These are phyloP conservation scores for Debaryomyces coudertii DNA, from an alignment of 1,139 yeast genomes.

Conservation along the genomic window DNA sequence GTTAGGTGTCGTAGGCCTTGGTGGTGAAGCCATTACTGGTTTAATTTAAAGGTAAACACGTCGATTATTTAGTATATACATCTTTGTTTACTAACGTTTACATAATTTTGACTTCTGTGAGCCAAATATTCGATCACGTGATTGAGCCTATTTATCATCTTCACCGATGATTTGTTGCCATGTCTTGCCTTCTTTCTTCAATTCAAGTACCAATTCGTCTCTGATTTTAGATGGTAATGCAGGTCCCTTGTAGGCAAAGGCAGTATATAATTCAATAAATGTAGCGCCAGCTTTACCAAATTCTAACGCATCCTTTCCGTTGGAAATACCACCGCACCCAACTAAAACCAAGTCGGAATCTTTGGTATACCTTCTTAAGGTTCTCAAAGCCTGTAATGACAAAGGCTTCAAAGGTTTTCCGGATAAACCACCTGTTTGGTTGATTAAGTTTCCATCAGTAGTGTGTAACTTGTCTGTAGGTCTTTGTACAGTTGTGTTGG, in stretches of 20 bases:
- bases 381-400: constrained; percentile 68
- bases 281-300: constrained; percentile 94
- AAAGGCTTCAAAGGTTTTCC: constrained; percentile 90
- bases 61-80: background rate
- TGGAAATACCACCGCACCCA: constrained; percentile 93
- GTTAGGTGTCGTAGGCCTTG: constrained; percentile 27
- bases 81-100: background rate
- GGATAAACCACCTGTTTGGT: constrained; percentile 84
- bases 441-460: constrained; percentile 39
- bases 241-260: constrained; percentile 93
- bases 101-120: background rate
- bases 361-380: constrained; percentile 75
- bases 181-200: constrained; percentile 74
- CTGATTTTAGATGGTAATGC: constrained; percentile 80
- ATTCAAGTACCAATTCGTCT: constrained; percentile 69
- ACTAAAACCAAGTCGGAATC: constrained; percentile 71
- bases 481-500: constrained; percentile 88
- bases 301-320: constrained; percentile 86
- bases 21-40: constrained; percentile 18
- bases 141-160: constrained; percentile 38
- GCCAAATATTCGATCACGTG: background rate
- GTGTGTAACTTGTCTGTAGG: constrained; percentile 58
- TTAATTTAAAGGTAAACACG: background rate
- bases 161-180: constrained; percentile 79
- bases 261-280: constrained; percentile 81